Evolutionary conservation across 1,284 basidiomycete genomes (phyloP).

Genomic region (Clitocybe nebularis): DNA sequence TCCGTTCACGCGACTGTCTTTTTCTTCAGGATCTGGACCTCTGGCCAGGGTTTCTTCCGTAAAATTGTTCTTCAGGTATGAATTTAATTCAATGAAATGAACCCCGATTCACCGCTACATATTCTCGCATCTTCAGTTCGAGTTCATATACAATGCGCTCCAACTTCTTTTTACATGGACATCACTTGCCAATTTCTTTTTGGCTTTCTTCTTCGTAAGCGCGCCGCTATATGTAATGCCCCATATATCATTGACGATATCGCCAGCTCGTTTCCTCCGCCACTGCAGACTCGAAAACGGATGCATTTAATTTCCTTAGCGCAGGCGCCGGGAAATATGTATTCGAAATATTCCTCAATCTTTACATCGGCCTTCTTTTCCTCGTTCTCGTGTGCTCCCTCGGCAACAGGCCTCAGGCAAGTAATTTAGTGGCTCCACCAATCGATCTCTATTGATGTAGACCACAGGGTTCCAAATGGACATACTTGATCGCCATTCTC

Average conservation of each 20-base stretch:
- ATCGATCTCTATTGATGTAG: slow-evolving; percentile 4
- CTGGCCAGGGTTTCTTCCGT: slow-evolving; percentile 85
- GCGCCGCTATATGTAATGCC: background rate
- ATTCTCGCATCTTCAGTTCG: slow-evolving; percentile 51
- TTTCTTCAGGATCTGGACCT: slow-evolving; percentile 85
- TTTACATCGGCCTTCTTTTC: slow-evolving; percentile 76
- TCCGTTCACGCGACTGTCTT: slow-evolving; percentile 83
- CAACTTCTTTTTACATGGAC: slow-evolving; percentile 86
- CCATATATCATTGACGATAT: slow-evolving; percentile 11
- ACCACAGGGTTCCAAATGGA: slow-evolving; percentile 74
- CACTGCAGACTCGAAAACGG: slow-evolving; percentile 48
- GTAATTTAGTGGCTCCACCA: slow-evolving; percentile 16
- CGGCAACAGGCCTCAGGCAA: slow-evolving; percentile 79
- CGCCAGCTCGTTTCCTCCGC: slow-evolving; percentile 70
- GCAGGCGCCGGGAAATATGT: slow-evolving; percentile 70
- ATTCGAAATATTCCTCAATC: slow-evolving; percentile 80
- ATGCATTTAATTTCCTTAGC: slow-evolving; percentile 79
- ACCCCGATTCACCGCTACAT: no score
- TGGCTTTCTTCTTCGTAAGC: slow-evolving; percentile 80
- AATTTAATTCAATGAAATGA: no score
- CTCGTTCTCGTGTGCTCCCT: slow-evolving; percentile 78
- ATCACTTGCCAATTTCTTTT: slow-evolving; percentile 76
- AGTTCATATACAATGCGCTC: slow-evolving; percentile 80
- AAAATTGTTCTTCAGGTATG: slow-evolving; percentile 73
- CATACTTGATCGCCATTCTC: slow-evolving; percentile 71